Base-by-base conservation (phyloP, 2,329 filamentous ascomycete species). In the Phaeomoniella chlamydospora region DNA sequence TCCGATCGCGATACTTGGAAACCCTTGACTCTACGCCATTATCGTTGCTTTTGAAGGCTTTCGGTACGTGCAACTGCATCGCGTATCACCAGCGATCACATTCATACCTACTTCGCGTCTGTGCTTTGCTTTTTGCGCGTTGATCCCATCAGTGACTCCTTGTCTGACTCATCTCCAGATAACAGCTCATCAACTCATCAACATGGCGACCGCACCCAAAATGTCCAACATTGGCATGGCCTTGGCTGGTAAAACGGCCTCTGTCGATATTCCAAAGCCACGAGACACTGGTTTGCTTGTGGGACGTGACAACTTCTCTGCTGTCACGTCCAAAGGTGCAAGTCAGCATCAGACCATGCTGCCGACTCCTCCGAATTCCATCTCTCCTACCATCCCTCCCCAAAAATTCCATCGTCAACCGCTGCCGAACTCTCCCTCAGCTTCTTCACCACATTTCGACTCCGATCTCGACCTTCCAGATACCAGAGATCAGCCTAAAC, bases 361-460 rank as follows among this genome's bases (percentile, higher is more conserved):
- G 52, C 85, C 82, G 44, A 94, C 88, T 56, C 88, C 88, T 54
- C 88, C 88, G 42, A 92, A 88, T 67, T 94, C 87, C 59, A 86
- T 94, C 56, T 94, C 87, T 42, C 88, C 88, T 34, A 79, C 75
- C 48, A 70, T 94, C 46, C 77, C 80, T 49, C 83, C 87, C 41
- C 83, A 88, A 50, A 80, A 80, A 50, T 74, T 81, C 54, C 70
- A 74, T 43, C 77, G 77, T 54, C 66, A 52, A 35, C 49, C 50
- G 15, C 45, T 48, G 39, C 49, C 57, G 36, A 45, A 49, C 36
- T 57, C 64, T 34, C 52, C 58, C 45, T 58, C 64, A 41, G 56
- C 61, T 36, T 54, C 60, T 33, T 54, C 64, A 40, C 51, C 64
- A 43, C 58, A 64, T 50, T 72, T 87, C 57, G 85, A 92, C 55